Conservation (phyloP, 75 land plant species). For the Pinus taeda region DNA sequence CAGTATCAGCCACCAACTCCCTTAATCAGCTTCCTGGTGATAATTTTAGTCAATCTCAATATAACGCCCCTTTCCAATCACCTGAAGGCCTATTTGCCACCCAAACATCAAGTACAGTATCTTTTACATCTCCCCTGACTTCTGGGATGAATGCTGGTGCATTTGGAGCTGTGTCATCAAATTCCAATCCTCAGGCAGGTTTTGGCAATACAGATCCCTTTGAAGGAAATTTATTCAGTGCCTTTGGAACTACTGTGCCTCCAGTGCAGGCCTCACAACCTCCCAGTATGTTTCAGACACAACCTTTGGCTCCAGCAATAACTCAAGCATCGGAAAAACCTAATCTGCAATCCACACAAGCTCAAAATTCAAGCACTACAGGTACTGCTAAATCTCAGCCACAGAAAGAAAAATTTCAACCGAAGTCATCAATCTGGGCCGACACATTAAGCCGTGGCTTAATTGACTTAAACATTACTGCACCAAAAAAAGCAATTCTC, state of each 20-base stretch:
- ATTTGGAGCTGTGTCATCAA: slow-evolving; percentile 9
- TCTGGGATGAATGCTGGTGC: not conserved
- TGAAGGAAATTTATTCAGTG: slow-evolving; percentile 59
- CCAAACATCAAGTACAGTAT: slow-evolving; percentile 3
- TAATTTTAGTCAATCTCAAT: not conserved
- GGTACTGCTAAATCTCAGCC: slow-evolving; percentile 16
- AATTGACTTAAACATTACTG: slow-evolving; percentile 92
- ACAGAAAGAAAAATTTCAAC: slow-evolving; percentile 62
- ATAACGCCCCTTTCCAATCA: not conserved
- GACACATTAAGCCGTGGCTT: slow-evolving; percentile 89
- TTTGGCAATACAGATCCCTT: slow-evolving; percentile 46
- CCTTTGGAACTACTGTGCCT: slow-evolving; percentile 47
- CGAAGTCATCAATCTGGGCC: slow-evolving; percentile 95
- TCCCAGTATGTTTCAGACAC: not conserved
- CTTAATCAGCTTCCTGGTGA: not conserved
- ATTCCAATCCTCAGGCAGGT: slow-evolving; percentile 1
- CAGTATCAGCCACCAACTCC: not conserved
- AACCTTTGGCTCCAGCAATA: not conserved
- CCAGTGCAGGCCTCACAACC: slow-evolving; percentile 25
- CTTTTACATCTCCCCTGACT: not conserved
- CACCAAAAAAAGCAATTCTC: slow-evolving; percentile 81
- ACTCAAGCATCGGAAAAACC: too few relatives aligned
- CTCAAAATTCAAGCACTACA: slow-evolving; percentile 7
- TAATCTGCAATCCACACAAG: not conserved
- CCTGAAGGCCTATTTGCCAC: not conserved